phyloP scores from a whole-genome alignment of 305 asterid genomes.

The Rubia balearica region DNA sequence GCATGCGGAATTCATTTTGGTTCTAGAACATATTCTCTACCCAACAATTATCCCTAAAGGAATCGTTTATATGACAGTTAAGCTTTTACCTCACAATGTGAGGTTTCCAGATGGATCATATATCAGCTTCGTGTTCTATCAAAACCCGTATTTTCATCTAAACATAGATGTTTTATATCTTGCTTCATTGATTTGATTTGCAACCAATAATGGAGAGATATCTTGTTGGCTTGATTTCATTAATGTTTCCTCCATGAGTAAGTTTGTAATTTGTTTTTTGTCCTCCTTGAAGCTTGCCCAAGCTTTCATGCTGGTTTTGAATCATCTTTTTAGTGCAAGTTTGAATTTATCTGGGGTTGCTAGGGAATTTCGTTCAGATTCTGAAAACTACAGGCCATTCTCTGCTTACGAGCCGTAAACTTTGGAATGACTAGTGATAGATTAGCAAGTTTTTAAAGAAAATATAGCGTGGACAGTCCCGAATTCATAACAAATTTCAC shows the following conservation, averaged over 20 bases:
- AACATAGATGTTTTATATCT: not conserved
- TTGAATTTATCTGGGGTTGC: not conserved
- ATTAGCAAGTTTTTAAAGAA: not conserved
- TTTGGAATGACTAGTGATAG: not conserved
- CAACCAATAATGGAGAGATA: not conserved
- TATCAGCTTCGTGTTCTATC: not conserved
- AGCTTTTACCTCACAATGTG: not conserved
- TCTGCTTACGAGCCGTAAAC: not conserved
- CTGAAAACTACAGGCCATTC: not conserved
- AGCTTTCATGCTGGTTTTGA: not conserved
- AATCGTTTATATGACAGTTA: not conserved
- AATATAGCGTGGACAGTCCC: not conserved
- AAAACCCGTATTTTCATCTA: not conserved
- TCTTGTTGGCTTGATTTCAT: not conserved
- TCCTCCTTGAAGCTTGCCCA: not conserved
- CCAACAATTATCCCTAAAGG: not conserved
- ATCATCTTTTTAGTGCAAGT: not conserved
- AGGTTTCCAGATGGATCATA: not conserved
- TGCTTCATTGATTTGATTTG: not conserved
- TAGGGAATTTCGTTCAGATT: not conserved
- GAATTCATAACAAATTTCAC: not conserved
- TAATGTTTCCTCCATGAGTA: not conserved
- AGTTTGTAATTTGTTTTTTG: not conserved
- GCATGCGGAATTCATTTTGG: not conserved
- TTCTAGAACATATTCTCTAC: not conserved